phyloP scores from a whole-genome alignment of 2,329 filamentous ascomycete species.

The Scopulariopsis brevicaulis region DNA sequence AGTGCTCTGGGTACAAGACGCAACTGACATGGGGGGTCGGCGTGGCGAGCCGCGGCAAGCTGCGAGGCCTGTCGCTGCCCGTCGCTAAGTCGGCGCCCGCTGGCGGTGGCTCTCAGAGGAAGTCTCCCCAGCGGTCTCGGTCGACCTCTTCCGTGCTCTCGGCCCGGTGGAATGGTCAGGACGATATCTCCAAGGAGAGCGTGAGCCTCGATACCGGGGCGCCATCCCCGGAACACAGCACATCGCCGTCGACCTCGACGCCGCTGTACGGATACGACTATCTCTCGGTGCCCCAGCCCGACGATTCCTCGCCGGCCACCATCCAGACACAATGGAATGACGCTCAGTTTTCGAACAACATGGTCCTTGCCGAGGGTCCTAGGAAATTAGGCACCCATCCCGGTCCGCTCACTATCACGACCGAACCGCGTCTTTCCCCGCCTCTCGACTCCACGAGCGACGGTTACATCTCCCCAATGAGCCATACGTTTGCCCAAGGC shows the following conservation, averaged over 20 bases:
- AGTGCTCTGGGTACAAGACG: constrained; percentile 94
- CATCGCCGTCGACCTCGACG: constrained; percentile 7
- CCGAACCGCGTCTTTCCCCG: constrained; percentile 34
- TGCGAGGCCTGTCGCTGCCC: constrained; percentile 73
- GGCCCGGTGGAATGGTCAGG: not conserved
- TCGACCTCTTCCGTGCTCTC: constrained; percentile 28
- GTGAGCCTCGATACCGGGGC: not conserved
- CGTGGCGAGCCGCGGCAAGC: constrained; percentile 88
- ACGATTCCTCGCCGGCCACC: constrained; percentile 23
- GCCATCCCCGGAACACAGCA: constrained; percentile 2
- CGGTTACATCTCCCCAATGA: constrained; percentile 48
- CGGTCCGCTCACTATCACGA: constrained; percentile 29
- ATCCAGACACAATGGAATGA: constrained; percentile 28
- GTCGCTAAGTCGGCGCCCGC: constrained; percentile 49
- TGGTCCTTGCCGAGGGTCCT: constrained; percentile 22
- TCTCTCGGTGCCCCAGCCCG: constrained; percentile 36
- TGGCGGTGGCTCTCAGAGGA: constrained; percentile 35
- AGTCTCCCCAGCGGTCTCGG: constrained; percentile 28
- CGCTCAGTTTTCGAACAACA: not conserved
- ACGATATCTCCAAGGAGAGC: not conserved
- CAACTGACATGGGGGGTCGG: constrained; percentile 94
- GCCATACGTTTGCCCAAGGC: constrained; percentile 35
- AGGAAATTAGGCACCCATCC: constrained; percentile 25
- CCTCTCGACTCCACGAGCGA: constrained; percentile 51
- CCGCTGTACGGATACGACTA: constrained; percentile 27